Evolutionary conservation across 2,329 filamentous ascomycete genomes (phyloP), one percentile per base, ranked within the genome.

Genomic region (Xylariaceae sp.): DNA sequence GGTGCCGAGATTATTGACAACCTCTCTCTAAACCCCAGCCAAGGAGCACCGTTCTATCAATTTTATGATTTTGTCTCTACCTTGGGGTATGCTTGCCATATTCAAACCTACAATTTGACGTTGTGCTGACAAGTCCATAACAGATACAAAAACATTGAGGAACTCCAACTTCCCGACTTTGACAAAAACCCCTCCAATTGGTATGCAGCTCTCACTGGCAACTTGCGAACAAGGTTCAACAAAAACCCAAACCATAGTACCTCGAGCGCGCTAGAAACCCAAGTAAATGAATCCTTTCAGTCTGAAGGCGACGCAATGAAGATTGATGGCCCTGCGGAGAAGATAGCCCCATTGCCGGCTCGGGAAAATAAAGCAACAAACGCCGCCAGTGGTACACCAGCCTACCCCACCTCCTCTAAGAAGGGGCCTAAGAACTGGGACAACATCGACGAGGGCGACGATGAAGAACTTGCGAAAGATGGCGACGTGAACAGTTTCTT

Each of bases 401-500:
- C 79, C 0, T 97, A 97, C 69, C 93, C 94, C 1, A 93, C 92
- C 0, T 97, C 92, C 0, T 94, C 93, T 10, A 87, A 86, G 57
- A 80, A 75, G 1, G 93, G 92, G 0, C 84, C 89, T 3, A 96
- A 96, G 74, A 83, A 99, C 73, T 99, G 94, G 94, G 94, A 99
- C 69, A 89, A 86, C 58, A 68, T 97, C 2, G 85, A 65, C 0
- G 71, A 77, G n/a, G 70, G 67, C 9, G 67, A 71, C 0, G 79
- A 81, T 1, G 79, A 84, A 1, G 85, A 84, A 8, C 79, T 81
- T 0, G 79, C 83, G 0, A 75, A 81, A 10, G 79, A 82, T 56
- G 81, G 79, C 1, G 83, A 88, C 23, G 85, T 92, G 7, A 88
- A 95, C 64, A 69, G 72, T 9, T 97, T 97, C 75, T 99, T 99